Conservation (phyloP, 257 asterid genomes). For the Nicotiana paniculata region DNA sequence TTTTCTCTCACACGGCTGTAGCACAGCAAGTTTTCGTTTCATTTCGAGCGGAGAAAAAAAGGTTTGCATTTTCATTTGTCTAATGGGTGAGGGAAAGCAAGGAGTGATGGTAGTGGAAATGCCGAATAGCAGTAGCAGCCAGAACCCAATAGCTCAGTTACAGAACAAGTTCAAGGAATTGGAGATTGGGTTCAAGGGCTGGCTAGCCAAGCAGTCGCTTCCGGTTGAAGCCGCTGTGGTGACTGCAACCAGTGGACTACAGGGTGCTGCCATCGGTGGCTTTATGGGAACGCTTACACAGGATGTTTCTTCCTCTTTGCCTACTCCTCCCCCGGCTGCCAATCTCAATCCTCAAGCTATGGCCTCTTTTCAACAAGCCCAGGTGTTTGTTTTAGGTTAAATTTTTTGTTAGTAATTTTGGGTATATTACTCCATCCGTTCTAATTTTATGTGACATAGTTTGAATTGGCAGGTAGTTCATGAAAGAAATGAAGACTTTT, state of each 20-base stretch:
- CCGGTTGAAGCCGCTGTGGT: constrained; percentile 87
- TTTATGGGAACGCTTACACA: constrained; percentile 76
- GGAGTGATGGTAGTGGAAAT: constrained; percentile 40
- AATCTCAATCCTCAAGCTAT: constrained; percentile 63
- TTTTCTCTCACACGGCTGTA: not conserved
- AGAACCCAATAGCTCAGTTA: constrained; percentile 59
- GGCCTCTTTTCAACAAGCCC: constrained; percentile 83
- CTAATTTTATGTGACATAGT: too few species aligned
- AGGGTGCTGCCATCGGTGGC: constrained; percentile 84
- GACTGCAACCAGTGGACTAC: constrained; percentile 65
- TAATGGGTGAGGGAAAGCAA: constrained; percentile 55
- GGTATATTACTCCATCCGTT: too few species aligned
- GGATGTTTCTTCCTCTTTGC: constrained; percentile 44
- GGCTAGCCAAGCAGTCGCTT: constrained; percentile 78
- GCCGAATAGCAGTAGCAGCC: constrained; percentile 12
- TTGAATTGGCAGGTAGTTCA: too few species aligned
- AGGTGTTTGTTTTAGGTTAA: constrained; percentile 26
- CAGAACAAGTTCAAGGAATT: constrained; percentile 67
- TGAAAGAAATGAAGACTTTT: too few species aligned
- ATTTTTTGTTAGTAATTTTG: too few species aligned
- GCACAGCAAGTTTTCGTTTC: not conserved
- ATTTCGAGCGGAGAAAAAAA: not conserved
- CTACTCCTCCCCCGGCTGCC: constrained; percentile 65
- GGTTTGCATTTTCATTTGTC: not conserved
- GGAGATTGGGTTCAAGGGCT: constrained; percentile 44